Evolutionary conservation across 495 filamentous ascomycete species (phyloP).

Genomic region (Cenococcum geophilum): DNA sequence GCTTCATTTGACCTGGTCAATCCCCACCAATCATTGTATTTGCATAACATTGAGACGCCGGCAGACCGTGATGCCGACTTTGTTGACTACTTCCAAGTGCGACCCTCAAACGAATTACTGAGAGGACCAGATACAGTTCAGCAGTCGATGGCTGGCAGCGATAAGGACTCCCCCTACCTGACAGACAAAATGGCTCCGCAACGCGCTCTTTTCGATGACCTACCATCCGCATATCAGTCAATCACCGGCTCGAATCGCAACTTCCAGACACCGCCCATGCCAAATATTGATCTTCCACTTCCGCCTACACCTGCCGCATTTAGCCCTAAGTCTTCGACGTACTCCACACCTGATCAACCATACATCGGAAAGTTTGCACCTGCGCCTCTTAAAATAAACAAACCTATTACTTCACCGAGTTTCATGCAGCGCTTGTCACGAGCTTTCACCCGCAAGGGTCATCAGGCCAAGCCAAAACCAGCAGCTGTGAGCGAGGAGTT

Average conservation of each 20-base stretch:
- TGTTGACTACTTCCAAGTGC: constrained; percentile 25
- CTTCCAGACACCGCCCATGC: not conserved
- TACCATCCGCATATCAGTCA: constrained; percentile 14
- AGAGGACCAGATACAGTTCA: constrained; percentile 8
- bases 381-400: constrained; percentile 8
- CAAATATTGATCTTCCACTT: constrained; percentile 1
- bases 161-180: not conserved
- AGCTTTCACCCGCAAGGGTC: not conserved
- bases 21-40: constrained; percentile 30
- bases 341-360: constrained; percentile 7
- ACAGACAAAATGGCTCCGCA: constrained; percentile 15
- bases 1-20: constrained; percentile 36
- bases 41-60: constrained; percentile 31
- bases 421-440: not conserved
- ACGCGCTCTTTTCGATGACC: constrained; percentile 20
- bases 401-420: not conserved
- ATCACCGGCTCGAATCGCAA: constrained; percentile 10
- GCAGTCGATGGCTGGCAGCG: not conserved
- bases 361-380: not conserved
- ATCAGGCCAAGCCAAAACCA: not conserved
- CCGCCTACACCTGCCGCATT: constrained; percentile 11
- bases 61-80: constrained; percentile 27
- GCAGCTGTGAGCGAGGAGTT: not conserved
- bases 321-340: constrained; percentile 10
- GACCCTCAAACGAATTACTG: constrained; percentile 8